Evolutionary conservation across 2,329 filamentous ascomycete genomes (phyloP), one percentile per base, ranked within the genome.

Genomic region (Penicillium thymicola): DNA sequence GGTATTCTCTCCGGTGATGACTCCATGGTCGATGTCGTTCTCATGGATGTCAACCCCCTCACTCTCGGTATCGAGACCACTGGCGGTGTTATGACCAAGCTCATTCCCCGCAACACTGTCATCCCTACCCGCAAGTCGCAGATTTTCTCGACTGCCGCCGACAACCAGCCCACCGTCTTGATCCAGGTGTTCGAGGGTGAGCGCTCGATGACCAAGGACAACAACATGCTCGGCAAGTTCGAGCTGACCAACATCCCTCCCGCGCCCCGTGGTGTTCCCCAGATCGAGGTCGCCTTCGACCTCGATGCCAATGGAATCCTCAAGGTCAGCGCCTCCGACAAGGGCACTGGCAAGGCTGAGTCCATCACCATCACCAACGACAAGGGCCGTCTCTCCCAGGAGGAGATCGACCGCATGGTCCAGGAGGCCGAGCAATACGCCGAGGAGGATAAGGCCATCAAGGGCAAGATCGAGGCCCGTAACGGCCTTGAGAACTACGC

Each of bases 351-450:
- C 78, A 97, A 97, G 85, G 86, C 85, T 62, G 92, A 99, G 84
- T 92, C 89, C 63, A 97, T 99, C 78, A 97, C 94, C 69, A 99
- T 99, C 76, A 97, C 89, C 81, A 97, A 99, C 82, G 94, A 99
- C 82, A 97, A 97, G 88, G 94, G 94, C 67, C 93, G 94, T 76
- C 88, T 99, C 51, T 92, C 89, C 70, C 89, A 89, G 72, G 94
- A 99, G 68, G 94, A 99, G 79, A 99, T 99, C 69, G 93, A 97
- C 78, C 94, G 94, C 78, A 99, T 99, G 94, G 92, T 99, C 64
- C 87, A 89, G 67, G 94, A 99, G 81, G 94, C 94, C 60, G 94
- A 97, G 86, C 90, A 97, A 82, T 97, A 92, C 76, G 94, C 94
- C 73, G 94, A 99, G 78, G 94, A 97, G 81, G 94, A 99, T 83